Base-by-base conservation (phyloP, 352 stramenopile species). In the Saprolegnia diclina region DNA sequence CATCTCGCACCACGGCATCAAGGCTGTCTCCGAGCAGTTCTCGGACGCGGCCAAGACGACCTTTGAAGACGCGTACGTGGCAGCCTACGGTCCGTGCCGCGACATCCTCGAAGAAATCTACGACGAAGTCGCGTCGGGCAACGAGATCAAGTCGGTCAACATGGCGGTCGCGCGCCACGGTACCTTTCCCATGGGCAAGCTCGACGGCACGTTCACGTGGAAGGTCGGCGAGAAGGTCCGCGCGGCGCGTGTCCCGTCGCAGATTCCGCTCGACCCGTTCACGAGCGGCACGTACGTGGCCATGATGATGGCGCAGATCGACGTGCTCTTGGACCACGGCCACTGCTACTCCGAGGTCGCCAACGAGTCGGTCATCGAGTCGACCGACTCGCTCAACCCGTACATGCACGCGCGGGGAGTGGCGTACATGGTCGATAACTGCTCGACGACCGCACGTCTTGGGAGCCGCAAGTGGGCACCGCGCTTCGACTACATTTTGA, bases 401-500 rank as follows among this genome's bases (percentile, higher is more conserved):
- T 99, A 98, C 91, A 99, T 99, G 96, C 96, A 99, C 85, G 97
- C 97, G 64, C 89, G 95, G 61, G 95, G 96, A 40, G 94, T 99
- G 65, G 88, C 96, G 37, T 98, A 98, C 85, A 99, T 99, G 96
- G 96, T 99, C 65, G 96, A 99, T 83, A 99, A 99, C 83, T 99
- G 96, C 88, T 98, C 94, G n/a, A 98, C 96, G 74, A 99, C 96
- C 53, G 96, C 96, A 22, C 96, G 97, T 83, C 95, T 98, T 35
- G 96, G 96, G 74, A 98, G 91, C 50, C 84, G 96, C 68, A 99
- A 99, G 85, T 99, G 96, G 96, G 96, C 95, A 29, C 96, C 96
- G 65, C 88, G 95, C 76, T 99, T 99, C 79, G 95, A 99, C 82
- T 99, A 99, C 90, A 97, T 98, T 74, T 82, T 99, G 68, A 97